Evolutionary conservation across 495 filamentous ascomycete species (phyloP), one percentile per base, ranked within the genome.

Genomic region (Annulohypoxylon nitens): DNA sequence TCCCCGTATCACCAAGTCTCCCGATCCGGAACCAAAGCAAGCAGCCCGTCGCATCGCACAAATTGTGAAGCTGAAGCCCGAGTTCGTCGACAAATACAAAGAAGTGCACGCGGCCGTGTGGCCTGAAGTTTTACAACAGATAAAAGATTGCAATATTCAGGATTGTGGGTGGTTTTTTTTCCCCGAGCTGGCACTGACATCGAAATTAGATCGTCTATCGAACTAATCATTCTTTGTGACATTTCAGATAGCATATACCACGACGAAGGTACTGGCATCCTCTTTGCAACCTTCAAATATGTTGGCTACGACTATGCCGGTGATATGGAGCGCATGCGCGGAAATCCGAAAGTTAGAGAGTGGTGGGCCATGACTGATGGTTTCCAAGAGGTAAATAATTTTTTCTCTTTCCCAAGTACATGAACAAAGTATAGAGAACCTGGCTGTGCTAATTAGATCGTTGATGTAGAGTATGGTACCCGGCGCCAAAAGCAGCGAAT

Each of bases 291-390:
- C 30, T 93, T 93, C 80, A 93, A 93, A 78, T 93, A 94, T 66
- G 83, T 91, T 16, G 92, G 92, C 1, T 84, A 85, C 57, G 87
- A 92, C 79, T 93, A 86, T 37, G 89, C 86, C 0, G 88, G 80
- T 1, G 92, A 93, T 81, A 93, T 93, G 92, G 83, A 86, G 80
- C 82, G 82, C 57, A 93, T 93, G 92, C 80, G 83, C 5, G 87
- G 85, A 23, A 91, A 92, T 74, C 85, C 87, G 1, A 92, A 90
- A 69, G 90, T 93, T 18, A 85, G 88, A 47, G 89, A 92, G 77
- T 94, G 91, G 92, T 94, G 92, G 91, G 82, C 82, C 34, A 90
- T 94, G 87, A 93, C 92, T 20, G 91, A 94, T 80, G 81, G 83
- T 14, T 90, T 90, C 82, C 92, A 94, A 80, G 87, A 84, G 80